Percentiles rank a stretch among this genome's conserved stretches.
Conservation (phyloP, 768 basidiomycete species). For the Termitomyces titanicus region DNA sequence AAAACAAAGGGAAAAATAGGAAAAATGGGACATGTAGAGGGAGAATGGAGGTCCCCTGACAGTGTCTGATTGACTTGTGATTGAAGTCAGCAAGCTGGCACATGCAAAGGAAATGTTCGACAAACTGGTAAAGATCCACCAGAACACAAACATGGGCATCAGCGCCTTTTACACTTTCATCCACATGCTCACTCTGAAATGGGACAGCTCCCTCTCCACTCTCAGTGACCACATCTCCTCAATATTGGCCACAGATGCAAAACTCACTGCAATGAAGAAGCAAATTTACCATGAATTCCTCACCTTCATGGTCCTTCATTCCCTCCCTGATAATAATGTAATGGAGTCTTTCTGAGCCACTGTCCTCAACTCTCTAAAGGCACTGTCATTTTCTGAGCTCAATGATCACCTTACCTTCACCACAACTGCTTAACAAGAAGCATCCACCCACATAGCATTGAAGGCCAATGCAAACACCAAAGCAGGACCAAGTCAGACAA, state of each 20-base stretch:
- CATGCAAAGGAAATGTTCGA: background rate
- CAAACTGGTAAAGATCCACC: background rate
- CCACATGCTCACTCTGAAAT: background rate
- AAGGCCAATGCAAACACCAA: background rate
- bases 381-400: background rate
- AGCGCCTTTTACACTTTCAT: background rate
- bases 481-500: background rate
- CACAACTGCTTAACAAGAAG: background rate
- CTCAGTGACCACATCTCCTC: background rate
- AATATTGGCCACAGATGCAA: background rate
- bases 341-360: background rate
- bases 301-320: background rate
- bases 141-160: background rate
- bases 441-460: background rate
- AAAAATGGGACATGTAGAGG: no score
- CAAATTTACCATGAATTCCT: background rate
- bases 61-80: no score
- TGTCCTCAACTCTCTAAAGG: background rate
- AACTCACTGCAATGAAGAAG: background rate
- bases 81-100: background rate
- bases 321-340: background rate
- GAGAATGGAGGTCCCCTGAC: no score
- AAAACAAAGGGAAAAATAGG: no score
- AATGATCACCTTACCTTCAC: background rate
- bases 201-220: background rate